Conservation (phyloP, 257 asterid genomes). For the Gentiana macrophylla region DNA sequence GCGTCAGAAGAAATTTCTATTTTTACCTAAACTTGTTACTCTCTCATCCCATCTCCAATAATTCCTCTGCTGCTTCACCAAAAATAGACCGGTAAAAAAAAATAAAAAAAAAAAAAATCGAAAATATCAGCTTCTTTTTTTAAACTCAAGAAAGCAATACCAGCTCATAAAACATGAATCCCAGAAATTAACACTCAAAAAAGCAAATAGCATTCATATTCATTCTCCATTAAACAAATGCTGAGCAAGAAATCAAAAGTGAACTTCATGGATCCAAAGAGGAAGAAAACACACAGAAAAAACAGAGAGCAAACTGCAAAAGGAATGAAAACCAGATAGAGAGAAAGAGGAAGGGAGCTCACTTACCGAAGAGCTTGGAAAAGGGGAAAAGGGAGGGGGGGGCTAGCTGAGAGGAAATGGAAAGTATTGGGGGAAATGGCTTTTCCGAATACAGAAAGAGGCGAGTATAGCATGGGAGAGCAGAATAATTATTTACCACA, state of each 20-base stretch:
- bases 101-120: neutral
- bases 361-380: constrained; percentile 6
- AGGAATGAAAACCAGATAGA: neutral
- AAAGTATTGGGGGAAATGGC: constrained; percentile 6
- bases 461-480: constrained; percentile 2
- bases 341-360: constrained; percentile 6
- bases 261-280: neutral
- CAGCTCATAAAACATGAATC: neutral
- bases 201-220: neutral
- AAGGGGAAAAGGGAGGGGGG: constrained; percentile 1
- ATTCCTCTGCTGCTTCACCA: constrained; percentile 9
- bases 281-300: too few relatives aligned
- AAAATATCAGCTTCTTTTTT: neutral
- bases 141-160: neutral
- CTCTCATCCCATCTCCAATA: constrained; percentile 1
- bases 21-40: constrained; percentile 1
- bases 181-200: neutral
- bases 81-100: neutral
- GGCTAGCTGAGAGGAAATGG: neutral
- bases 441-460: constrained; percentile 37
- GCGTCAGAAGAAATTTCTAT: neutral
- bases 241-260: neutral
- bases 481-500: constrained; percentile 5
- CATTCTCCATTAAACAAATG: neutral
- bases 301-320: neutral